Percentiles rank a stretch among this genome's conserved stretches.
These are phyloP conservation scores for Colletotrichum theobromicola DNA, from an alignment of 2,329 filamentous ascomycete genomes.

Conservation along the genomic window DNA sequence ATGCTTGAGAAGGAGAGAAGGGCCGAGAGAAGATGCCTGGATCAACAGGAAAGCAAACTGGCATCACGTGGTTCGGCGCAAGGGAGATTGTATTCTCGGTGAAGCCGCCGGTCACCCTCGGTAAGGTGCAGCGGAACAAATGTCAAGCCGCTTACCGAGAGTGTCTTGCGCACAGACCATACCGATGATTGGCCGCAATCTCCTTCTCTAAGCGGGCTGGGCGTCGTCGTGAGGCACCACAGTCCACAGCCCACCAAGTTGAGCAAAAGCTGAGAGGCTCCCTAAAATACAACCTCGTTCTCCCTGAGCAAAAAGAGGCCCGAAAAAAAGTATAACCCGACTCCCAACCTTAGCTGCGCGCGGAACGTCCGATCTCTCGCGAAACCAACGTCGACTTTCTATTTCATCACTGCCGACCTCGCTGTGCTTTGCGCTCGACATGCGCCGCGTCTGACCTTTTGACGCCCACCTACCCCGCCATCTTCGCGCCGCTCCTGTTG, in stretches of 20 bases:
- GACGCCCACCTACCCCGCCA: slow-evolving; percentile 18
- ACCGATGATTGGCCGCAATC: slow-evolving; percentile 2
- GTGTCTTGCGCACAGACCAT: not conserved
- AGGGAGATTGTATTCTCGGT: not conserved
- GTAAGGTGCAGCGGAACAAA: not conserved
- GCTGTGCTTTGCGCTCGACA: slow-evolving; percentile 7
- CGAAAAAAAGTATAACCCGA: not conserved
- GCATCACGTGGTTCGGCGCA: not conserved
- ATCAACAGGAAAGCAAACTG: not conserved
- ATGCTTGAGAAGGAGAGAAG: not conserved
- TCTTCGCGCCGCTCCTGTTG: slow-evolving; percentile 13
- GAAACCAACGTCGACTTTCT: not conserved
- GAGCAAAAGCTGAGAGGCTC: slow-evolving; percentile 20
- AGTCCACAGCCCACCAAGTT: slow-evolving; percentile 19
- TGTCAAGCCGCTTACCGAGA: not conserved
- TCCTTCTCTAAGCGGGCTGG: slow-evolving; percentile 18
- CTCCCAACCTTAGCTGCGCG: not conserved
- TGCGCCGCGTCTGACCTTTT: slow-evolving; percentile 16
- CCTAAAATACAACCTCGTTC: slow-evolving; percentile 6
- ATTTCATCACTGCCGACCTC: not conserved
- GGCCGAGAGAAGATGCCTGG: not conserved
- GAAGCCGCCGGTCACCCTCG: not conserved
- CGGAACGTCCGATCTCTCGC: not conserved
- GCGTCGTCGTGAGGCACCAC: slow-evolving; percentile 16
- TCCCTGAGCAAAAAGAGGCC: not conserved